These are phyloP conservation scores for Xanthoconium stramineum DNA, from an alignment of 768 basidiomycete species.

Conservation along the genomic window DNA sequence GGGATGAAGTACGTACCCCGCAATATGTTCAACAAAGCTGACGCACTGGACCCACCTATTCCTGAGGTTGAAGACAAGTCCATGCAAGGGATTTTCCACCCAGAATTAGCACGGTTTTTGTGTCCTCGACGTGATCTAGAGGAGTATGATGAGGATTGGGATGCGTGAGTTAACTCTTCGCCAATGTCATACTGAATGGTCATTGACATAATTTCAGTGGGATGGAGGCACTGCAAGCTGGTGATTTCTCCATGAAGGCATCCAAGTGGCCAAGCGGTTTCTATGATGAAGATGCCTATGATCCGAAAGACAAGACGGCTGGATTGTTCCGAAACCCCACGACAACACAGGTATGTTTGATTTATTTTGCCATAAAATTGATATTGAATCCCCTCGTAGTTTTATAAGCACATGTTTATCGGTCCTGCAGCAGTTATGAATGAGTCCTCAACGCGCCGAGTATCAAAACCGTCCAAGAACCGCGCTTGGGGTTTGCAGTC, in stretches of 20 bases:
- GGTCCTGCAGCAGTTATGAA: background rate
- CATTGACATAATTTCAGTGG: background rate
- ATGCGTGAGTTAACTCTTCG: background rate
- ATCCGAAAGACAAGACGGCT: background rate
- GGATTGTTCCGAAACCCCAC: constrained; percentile 1
- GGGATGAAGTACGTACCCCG: no score
- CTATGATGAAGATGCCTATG: background rate
- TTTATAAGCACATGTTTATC: constrained; percentile 1
- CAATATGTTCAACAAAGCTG: background rate
- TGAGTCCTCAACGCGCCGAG: background rate
- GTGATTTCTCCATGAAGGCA: background rate
- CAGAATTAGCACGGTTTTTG: background rate
- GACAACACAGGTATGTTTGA: background rate
- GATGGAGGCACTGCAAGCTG: background rate
- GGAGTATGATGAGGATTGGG: background rate
- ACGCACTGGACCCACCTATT: background rate
- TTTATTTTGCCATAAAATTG: background rate
- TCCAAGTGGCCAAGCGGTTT: background rate
- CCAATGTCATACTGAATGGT: background rate
- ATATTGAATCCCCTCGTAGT: background rate
- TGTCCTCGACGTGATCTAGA: background rate
- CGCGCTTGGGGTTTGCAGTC: background rate
- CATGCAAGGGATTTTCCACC: background rate
- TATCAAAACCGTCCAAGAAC: constrained; percentile 1
- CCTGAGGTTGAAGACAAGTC: background rate